Conservation (phyloP, 1,139 yeast species). For the Yamadazyma epiphylla region DNA sequence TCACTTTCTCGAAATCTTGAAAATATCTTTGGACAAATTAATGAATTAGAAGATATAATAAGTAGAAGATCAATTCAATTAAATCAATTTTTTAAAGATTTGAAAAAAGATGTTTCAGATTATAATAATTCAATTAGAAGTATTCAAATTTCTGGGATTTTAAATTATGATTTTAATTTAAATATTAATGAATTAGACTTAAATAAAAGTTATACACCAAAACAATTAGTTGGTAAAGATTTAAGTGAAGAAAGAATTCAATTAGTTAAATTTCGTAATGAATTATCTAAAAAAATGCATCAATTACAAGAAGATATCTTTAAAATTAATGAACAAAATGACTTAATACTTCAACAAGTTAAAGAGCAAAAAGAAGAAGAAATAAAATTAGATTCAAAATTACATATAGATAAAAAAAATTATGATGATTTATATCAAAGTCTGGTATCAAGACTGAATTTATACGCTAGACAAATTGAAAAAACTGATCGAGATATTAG, state of each 20-base stretch:
- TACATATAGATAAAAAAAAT: conserved; percentile 49
- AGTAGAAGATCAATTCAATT: conserved; percentile 47
- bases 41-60: conserved; percentile 29
- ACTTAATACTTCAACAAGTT: conserved; percentile 50
- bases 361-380: conserved; percentile 54
- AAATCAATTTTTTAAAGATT: conserved; percentile 43
- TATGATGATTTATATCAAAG: conserved; percentile 58
- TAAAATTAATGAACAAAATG: conserved; percentile 57
- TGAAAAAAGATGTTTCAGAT: conserved; percentile 49
- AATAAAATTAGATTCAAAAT: conserved; percentile 57
- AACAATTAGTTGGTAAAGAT: conserved; percentile 24
- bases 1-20: conserved; percentile 57
- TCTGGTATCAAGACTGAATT: conserved; percentile 50
- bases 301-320: conserved; percentile 57
- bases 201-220: conserved; percentile 20
- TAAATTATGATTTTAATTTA: conserved; percentile 24
- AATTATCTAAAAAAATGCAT: conserved; percentile 47
- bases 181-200: conserved; percentile 22
- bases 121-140: conserved; percentile 55
- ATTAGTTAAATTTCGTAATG: conserved; percentile 45
- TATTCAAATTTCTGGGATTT: conserved; percentile 23
- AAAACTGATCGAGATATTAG: conserved; percentile 60
- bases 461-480: conserved; percentile 63
- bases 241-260: conserved; percentile 36
- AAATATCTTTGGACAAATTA: conserved; percentile 39